Percentiles rank a stretch among this genome's conserved stretches.
Evolutionary conservation across 208 protist species (phyloP).

Genomic region (Leishmania guyanensis): DNA sequence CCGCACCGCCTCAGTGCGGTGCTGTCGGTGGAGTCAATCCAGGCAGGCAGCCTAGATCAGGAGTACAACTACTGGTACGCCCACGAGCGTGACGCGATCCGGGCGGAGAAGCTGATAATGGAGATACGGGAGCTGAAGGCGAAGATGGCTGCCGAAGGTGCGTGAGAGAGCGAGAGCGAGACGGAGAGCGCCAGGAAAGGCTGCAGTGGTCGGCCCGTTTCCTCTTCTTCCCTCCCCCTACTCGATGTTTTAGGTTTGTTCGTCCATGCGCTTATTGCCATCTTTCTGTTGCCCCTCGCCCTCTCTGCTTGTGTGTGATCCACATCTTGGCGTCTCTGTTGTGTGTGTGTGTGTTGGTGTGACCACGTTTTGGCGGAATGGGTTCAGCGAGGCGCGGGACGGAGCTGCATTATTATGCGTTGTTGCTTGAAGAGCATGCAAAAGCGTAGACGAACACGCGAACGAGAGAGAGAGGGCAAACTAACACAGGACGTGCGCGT

Average conservation of each 20-base stretch:
- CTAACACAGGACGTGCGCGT: not conserved
- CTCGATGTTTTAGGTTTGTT: constrained; percentile 11
- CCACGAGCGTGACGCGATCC: constrained; percentile 80
- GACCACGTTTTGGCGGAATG: not conserved
- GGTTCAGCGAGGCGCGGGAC: not conserved
- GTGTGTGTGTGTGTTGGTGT: constrained; percentile 1
- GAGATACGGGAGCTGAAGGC: constrained; percentile 84
- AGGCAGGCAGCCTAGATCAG: constrained; percentile 64
- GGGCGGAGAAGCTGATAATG: constrained; percentile 81
- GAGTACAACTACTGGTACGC: constrained; percentile 90
- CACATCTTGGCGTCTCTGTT: not conserved
- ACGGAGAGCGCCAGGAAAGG: not conserved
- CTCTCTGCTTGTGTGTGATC: not conserved
- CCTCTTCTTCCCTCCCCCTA: constrained; percentile 4
- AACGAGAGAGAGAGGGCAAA: not conserved
- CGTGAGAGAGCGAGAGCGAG: not conserved
- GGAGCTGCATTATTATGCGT: not conserved
- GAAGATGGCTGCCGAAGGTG: constrained; percentile 39
- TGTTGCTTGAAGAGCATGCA: not conserved
- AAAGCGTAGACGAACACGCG: not conserved
- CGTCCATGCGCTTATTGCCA: not conserved
- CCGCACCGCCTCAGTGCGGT: constrained; percentile 49
- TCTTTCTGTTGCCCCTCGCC: not conserved
- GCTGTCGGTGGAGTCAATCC: constrained; percentile 53
- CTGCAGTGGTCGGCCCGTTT: not conserved